A percentile compares a stretch with the other conserved stretches of the same genome.
Evolutionary conservation across 257 asterid species (phyloP).

Genomic region (Solanum pennellii): DNA sequence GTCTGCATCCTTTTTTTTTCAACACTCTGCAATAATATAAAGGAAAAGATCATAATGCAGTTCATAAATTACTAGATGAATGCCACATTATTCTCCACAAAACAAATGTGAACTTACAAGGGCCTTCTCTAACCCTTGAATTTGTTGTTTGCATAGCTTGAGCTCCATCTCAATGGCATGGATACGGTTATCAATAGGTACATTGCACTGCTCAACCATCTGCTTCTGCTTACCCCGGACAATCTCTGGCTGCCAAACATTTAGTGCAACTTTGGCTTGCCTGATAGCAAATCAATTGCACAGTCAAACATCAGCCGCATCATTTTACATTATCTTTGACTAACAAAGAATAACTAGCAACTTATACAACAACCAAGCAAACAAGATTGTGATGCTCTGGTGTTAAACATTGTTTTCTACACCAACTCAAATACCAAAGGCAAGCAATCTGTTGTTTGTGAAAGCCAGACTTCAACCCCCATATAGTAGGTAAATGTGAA

Average conservation of each 20-base stretch:
- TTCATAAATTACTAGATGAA: neutral
- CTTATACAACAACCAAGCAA: neutral
- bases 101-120: conserved; percentile 38
- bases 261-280: conserved; percentile 70
- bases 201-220: conserved; percentile 60
- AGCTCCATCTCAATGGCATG: conserved; percentile 79
- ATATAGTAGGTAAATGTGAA: neutral
- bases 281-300: conserved; percentile 19
- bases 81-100: neutral
- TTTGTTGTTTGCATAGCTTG: conserved; percentile 73
- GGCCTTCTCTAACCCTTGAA: conserved; percentile 42
- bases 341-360: neutral
- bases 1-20: conserved; percentile 42
- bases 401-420: neutral
- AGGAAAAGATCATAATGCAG: neutral
- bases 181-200: conserved; percentile 51
- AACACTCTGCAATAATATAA: conserved; percentile 37
- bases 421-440: neutral
- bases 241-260: conserved; percentile 93
- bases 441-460: neutral
- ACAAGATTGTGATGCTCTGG: neutral
- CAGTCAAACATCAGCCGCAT: neutral
- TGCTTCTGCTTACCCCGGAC: conserved; percentile 58
- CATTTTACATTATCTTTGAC: neutral
- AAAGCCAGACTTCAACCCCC: neutral